Percentiles rank a stretch among this genome's conserved stretches.
Evolutionary conservation across 176 grass and related monocot genomes (phyloP).

Genomic region (Themeda triandra): DNA sequence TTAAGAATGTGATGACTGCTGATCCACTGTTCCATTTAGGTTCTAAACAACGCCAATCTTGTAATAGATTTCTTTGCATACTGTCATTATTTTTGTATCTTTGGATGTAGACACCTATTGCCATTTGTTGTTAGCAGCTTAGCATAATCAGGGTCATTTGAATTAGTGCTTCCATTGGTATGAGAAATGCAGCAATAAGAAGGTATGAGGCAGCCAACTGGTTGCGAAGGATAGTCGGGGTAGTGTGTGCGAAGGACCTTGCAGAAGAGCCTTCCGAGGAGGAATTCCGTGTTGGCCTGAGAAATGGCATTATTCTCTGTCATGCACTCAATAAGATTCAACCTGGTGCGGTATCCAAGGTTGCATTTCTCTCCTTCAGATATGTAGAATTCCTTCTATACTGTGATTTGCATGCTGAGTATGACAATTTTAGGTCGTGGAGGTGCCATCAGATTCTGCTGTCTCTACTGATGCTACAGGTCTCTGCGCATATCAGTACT

Average conservation of each 20-base stretch:
- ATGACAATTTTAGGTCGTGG: conserved; percentile 64
- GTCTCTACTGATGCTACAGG: conserved; percentile 59
- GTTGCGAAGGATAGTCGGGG: conserved; percentile 71
- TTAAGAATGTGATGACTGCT: not conserved
- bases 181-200: conserved; percentile 58
- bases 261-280: conserved; percentile 85
- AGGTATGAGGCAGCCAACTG: conserved; percentile 85
- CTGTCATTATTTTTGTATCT: not conserved
- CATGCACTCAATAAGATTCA: conserved; percentile 89
- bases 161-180: conserved; percentile 14
- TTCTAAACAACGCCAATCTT: not conserved
- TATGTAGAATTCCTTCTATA: conserved; percentile 28
- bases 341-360: conserved; percentile 68
- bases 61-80: not conserved
- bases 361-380: conserved; percentile 35
- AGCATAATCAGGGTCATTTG: not conserved
- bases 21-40: not conserved
- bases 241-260: conserved; percentile 62
- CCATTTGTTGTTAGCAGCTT: not conserved
- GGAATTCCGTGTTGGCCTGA: conserved; percentile 78
- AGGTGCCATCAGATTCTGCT: conserved; percentile 54
- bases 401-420: conserved; percentile 20
- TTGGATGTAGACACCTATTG: not conserved
- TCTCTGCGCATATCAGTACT: conserved; percentile 82
- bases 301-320: conserved; percentile 94